Evolutionary conservation across 192 early-diverging fungal species (phyloP).

Genomic region (Obelidium mucronatum): DNA sequence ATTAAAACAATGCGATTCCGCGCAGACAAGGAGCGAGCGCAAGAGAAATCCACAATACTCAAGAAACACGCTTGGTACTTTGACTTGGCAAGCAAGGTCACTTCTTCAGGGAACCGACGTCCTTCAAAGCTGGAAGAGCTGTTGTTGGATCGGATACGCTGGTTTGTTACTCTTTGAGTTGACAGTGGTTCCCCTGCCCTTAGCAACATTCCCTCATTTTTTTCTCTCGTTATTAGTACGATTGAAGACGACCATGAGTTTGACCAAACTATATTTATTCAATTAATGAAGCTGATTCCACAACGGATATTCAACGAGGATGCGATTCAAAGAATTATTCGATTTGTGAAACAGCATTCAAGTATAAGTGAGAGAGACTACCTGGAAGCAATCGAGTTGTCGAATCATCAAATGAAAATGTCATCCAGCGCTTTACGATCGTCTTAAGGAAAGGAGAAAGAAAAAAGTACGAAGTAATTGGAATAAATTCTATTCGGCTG

Average conservation of each 20-base stretch:
- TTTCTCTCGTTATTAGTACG: slow-evolving; percentile 16
- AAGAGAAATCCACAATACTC: slow-evolving; percentile 36
- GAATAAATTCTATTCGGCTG: not conserved
- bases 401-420: slow-evolving; percentile 36
- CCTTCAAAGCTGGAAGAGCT: slow-evolving; percentile 49
- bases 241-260: slow-evolving; percentile 56
- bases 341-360: slow-evolving; percentile 58
- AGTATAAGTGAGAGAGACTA: slow-evolving; percentile 61
- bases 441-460: too few relatives aligned
- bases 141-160: slow-evolving; percentile 50
- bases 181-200: too few relatives aligned
- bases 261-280: slow-evolving; percentile 52
- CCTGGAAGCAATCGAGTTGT: slow-evolving; percentile 58
- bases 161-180: too few relatives aligned
- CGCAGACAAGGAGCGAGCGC: slow-evolving; percentile 37
- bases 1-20: slow-evolving; percentile 49
- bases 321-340: slow-evolving; percentile 63
- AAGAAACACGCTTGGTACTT: slow-evolving; percentile 60
- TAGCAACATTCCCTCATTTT: slow-evolving; percentile 13
- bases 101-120: slow-evolving; percentile 35
- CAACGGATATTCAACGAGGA: slow-evolving; percentile 60
- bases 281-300: slow-evolving; percentile 59
- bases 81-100: slow-evolving; percentile 59
- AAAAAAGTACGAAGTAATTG: too few relatives aligned
- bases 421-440: not conserved